Evolutionary conservation across 1,284 basidiomycete species (phyloP).

Genomic region (Cryptococcus sp.): DNA sequence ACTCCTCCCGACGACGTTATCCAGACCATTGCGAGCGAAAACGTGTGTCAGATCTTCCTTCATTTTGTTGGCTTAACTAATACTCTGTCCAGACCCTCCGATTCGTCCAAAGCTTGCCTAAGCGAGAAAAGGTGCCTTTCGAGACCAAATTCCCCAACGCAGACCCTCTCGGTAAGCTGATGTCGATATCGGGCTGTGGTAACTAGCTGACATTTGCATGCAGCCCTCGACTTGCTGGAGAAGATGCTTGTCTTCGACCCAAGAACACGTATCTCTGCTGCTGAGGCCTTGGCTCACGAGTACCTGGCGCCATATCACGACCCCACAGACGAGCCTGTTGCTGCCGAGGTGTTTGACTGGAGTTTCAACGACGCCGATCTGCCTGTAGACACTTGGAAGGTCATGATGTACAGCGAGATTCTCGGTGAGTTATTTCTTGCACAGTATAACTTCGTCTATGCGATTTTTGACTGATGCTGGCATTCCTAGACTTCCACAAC

Average conservation of each 20-base stretch:
- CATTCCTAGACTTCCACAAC: slow-evolving; percentile 57
- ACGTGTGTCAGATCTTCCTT: slow-evolving; percentile 61
- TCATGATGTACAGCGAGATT: slow-evolving; percentile 97
- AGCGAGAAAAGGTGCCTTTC: slow-evolving; percentile 93
- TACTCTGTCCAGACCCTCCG: slow-evolving; percentile 79
- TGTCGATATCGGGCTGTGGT: slow-evolving; percentile 11
- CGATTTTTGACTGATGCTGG: not conserved
- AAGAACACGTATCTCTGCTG: slow-evolving; percentile 91
- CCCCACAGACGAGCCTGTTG: slow-evolving; percentile 94
- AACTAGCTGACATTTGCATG: slow-evolving; percentile 3
- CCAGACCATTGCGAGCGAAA: slow-evolving; percentile 96
- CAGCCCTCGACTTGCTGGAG: slow-evolving; percentile 93
- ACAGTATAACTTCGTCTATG: not conserved
- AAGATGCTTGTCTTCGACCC: slow-evolving; percentile 99
- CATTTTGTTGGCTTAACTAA: no score
- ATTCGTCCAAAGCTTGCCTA: slow-evolving; percentile 96
- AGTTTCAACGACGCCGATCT: slow-evolving; percentile 99
- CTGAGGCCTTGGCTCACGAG: slow-evolving; percentile 86
- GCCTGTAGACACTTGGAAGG: slow-evolving; percentile 99
- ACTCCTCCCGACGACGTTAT: slow-evolving; percentile 99
- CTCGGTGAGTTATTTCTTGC: slow-evolving; percentile 63
- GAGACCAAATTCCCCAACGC: slow-evolving; percentile 87
- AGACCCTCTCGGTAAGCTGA: slow-evolving; percentile 72
- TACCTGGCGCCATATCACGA: slow-evolving; percentile 99
- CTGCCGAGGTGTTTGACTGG: slow-evolving; percentile 97